A percentile compares a stretch with the other conserved stretches of the same genome.
Evolutionary conservation across 2,329 filamentous ascomycete genomes (phyloP).

Genomic region (Proliferodiscus dingleyae): DNA sequence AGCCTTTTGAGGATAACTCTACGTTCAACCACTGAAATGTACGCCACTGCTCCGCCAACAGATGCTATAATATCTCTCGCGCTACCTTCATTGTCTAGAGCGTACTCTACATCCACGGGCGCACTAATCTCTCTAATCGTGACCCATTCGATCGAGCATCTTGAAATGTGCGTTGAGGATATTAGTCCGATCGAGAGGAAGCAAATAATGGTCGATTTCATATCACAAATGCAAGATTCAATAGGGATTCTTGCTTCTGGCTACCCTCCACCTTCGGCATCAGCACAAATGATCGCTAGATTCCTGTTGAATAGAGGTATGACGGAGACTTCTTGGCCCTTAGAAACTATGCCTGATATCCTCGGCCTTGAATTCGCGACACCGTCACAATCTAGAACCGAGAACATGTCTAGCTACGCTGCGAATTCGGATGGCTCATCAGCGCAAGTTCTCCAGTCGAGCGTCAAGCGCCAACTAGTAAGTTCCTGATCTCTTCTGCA

Average conservation of each 20-base stretch:
- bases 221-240: conserved; percentile 19
- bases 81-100: background rate
- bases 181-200: conserved; percentile 16
- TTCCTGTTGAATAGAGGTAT: conserved; percentile 15
- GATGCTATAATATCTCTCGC: conserved; percentile 13
- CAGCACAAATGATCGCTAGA: conserved; percentile 22
- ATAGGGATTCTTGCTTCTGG: conserved; percentile 19
- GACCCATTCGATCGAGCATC: conserved; percentile 28
- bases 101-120: conserved; percentile 3
- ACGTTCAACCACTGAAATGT: conserved; percentile 20
- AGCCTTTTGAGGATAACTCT: conserved; percentile 21
- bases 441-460: background rate
- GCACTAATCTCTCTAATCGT: conserved; percentile 26
- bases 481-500: conserved; percentile 4
- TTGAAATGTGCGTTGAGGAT: conserved; percentile 25
- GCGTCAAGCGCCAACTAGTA: conserved; percentile 20
- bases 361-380: conserved; percentile 11
- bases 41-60: conserved; percentile 7
- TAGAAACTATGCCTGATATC: conserved; percentile 23
- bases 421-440: conserved; percentile 13
- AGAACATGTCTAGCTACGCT: conserved; percentile 6
- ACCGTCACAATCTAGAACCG: conserved; percentile 1
- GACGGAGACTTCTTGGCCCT: conserved; percentile 17
- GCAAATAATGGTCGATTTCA: conserved; percentile 20
- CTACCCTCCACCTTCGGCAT: conserved; percentile 19